A percentile compares a stretch with the other conserved stretches of the same genome.
Conservation (phyloP, 768 basidiomycete genomes). For the Tylopilus sp. region DNA sequence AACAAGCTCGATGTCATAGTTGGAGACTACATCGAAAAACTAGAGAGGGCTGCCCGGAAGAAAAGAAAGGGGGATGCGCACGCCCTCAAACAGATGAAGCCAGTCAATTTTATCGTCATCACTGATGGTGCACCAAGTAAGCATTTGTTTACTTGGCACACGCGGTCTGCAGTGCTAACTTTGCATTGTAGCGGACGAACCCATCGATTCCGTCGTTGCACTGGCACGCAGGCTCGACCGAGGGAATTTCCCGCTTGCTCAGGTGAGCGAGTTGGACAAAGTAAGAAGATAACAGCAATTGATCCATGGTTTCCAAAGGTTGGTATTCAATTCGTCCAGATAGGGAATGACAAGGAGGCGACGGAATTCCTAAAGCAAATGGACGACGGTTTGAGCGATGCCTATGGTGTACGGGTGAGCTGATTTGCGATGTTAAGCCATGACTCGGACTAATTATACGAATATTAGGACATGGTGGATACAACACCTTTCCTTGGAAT, state of each 20-base stretch:
- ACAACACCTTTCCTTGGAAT: slow-evolving; percentile 53
- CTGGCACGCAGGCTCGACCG: slow-evolving; percentile 50
- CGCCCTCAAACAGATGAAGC: slow-evolving; percentile 41
- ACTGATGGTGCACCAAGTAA: slow-evolving; percentile 63
- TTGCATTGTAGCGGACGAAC: slow-evolving; percentile 45
- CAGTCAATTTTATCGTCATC: slow-evolving; percentile 56
- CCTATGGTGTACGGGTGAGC: slow-evolving; percentile 44
- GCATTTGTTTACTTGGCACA: slow-evolving; percentile 13
- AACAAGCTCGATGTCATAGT: slow-evolving; percentile 39
- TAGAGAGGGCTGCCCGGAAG: slow-evolving; percentile 31
- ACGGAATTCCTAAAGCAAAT: slow-evolving; percentile 46
- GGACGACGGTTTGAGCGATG: slow-evolving; percentile 51
- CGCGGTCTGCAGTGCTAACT: not conserved
- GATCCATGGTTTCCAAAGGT: slow-evolving; percentile 36
- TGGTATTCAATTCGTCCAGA: slow-evolving; percentile 71
- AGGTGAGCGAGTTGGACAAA: slow-evolving; percentile 35
- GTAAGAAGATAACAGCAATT: not conserved
- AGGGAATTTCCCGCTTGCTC: slow-evolving; percentile 47
- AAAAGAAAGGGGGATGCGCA: slow-evolving; percentile 20
- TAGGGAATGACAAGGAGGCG: slow-evolving; percentile 46
- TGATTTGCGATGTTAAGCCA: not conserved
- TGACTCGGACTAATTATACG: not conserved
- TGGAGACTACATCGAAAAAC: slow-evolving; percentile 34
- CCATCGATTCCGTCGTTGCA: slow-evolving; percentile 44
- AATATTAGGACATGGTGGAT: slow-evolving; percentile 64